Percentiles rank a stretch among this genome's conserved stretches.
Conservation (phyloP, 805 yeast species). For the Metahyphopichia silvanorum region DNA sequence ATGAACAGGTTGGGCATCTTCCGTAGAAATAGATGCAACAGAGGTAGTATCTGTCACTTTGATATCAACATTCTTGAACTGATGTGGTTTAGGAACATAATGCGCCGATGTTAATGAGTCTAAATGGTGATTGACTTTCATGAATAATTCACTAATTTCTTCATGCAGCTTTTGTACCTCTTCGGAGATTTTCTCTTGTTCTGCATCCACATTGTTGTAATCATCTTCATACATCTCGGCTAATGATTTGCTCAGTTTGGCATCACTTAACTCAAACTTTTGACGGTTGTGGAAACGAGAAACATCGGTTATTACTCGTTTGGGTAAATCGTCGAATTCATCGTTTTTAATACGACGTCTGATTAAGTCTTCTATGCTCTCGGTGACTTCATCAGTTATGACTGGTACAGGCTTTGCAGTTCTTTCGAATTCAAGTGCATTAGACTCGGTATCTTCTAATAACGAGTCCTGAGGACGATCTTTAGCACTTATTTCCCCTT, state of each 20-base stretch:
- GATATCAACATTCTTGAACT: constrained; percentile 68
- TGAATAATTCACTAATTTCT: constrained; percentile 68
- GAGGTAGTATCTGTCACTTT: constrained; percentile 59
- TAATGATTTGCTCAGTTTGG: constrained; percentile 80
- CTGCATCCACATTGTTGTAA: constrained; percentile 43
- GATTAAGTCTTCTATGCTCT: constrained; percentile 83
- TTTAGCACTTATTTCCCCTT: constrained; percentile 83
- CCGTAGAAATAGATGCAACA: constrained; percentile 88
- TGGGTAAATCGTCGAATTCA: constrained; percentile 82
- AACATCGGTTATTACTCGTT: constrained; percentile 64
- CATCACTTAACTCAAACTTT: constrained; percentile 72
- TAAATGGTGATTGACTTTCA: constrained; percentile 61
- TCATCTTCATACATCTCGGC: constrained; percentile 94
- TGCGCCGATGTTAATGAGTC: constrained; percentile 94
- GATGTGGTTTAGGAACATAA: constrained; percentile 86
- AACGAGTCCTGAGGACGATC: constrained; percentile 85
- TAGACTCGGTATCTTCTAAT: constrained; percentile 54
- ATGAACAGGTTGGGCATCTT: constrained; percentile 92
- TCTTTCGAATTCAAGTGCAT: constrained; percentile 81
- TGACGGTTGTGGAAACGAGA: constrained; percentile 47
- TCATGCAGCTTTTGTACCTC: constrained; percentile 70
- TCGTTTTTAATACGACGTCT: constrained; percentile 71
- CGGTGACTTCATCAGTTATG: constrained; percentile 85
- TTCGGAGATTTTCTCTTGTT: constrained; percentile 51
- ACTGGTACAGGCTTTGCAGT: constrained; percentile 95